phyloP scores from a whole-genome alignment of 108 stramenopile species.

The Fragilaria crotonensis region DNA sequence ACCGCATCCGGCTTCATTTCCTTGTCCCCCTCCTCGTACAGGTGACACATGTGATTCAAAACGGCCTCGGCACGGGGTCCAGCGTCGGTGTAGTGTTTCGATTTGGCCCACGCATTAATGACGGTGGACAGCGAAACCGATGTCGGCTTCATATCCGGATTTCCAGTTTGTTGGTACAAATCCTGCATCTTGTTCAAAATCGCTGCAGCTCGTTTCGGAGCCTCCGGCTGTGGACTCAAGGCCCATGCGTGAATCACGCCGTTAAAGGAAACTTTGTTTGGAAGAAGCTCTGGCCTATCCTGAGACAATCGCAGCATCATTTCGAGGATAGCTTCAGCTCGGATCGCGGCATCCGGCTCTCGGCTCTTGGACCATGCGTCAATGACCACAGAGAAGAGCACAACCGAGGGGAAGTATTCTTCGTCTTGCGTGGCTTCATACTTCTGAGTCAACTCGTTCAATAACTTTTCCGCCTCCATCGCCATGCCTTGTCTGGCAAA shows the following conservation, averaged over 20 bases:
- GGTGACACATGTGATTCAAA: constrained; percentile 21
- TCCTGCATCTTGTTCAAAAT: background rate
- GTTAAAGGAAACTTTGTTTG: constrained; percentile 7
- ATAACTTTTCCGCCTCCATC: constrained; percentile 22
- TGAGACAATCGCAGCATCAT: constrained; percentile 10
- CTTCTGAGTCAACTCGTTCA: constrained; percentile 31
- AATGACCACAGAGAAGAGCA: constrained; percentile 33
- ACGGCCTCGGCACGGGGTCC: constrained; percentile 15
- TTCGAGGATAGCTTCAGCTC: constrained; percentile 25
- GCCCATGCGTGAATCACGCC: constrained; percentile 1
- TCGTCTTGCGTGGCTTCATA: constrained; percentile 21
- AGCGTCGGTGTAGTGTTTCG: constrained; percentile 1
- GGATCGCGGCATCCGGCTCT: constrained; percentile 5
- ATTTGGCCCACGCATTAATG: constrained; percentile 15
- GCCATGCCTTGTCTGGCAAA: background rate
- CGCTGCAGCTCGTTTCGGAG: background rate
- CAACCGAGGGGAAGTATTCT: constrained; percentile 26
- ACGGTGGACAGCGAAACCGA: constrained; percentile 33
- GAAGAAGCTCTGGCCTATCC: constrained; percentile 2
- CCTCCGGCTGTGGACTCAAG: background rate
- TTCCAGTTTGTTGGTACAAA: background rate
- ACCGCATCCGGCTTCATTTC: constrained; percentile 7
- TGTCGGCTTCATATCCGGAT: constrained; percentile 11
- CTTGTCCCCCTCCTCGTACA: constrained; percentile 1
- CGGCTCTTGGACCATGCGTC: constrained; percentile 24